Base-by-base conservation (phyloP, 805 yeast species). In the Suhomyces sp. region DNA sequence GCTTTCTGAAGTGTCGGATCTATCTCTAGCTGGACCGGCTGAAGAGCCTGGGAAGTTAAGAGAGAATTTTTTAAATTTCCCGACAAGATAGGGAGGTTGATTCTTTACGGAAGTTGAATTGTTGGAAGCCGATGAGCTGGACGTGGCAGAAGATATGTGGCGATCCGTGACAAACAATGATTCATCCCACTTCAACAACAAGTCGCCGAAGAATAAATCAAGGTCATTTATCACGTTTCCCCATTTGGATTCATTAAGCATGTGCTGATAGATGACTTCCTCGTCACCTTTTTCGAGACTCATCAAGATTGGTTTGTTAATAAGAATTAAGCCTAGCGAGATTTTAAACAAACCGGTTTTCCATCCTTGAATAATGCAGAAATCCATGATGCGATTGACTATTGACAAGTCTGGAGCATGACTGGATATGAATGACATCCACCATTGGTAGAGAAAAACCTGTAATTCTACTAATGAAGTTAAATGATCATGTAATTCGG, bases 391-490 rank as follows among this genome's bases (percentile, higher is more conserved):
- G 68, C 79, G 56, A 72, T 78, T 60, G 67, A 74, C 72, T 68
- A 81, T 58, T 52, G 73, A 64, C 68, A 75, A 56, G 47, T 72
- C 77, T 1, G 88, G 88, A n/a, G 84, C 74, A 41, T 85, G 84
- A 29, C 81, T 80, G 1, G 85, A 81, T 56, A 75, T 77, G 54
- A 83, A 78, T 0, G 86, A 79, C 46, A 84, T 63, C 75, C 86
- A 83, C 89, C 89, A 84, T 61, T 84, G 87, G 47, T 78, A 77
- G n/a, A 83, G 72, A 62, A 75, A 82, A 45, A 68, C 78, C 53
- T 71, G 76, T 58, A 69, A 67, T 59, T 71, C 85, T 58, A 69
- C 75, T 50, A 63, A 65, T 4, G 69, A 55, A 2, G 60, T 52
- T 47, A 84, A 72, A 60, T 84, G 86, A 2, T 53, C 44, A 48